Evolutionary conservation across 2,329 filamentous ascomycete species (phyloP).

Genomic region (Aspergillus fijiensis): DNA sequence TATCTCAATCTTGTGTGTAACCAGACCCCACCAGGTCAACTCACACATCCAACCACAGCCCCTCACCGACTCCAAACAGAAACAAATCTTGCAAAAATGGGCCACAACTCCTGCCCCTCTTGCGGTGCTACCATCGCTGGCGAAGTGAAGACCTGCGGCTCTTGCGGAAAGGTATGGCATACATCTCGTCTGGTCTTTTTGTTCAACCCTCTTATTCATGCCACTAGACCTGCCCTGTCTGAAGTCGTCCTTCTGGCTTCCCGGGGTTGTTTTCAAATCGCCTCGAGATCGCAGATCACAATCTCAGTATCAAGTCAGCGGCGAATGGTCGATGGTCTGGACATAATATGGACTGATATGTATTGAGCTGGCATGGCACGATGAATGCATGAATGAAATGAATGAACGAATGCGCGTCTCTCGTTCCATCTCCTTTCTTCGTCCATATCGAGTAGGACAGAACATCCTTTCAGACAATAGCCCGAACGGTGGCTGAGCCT

Average conservation of each 20-base stretch:
- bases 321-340: not conserved
- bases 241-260: not conserved
- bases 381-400: not conserved
- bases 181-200: not conserved
- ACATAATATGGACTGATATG: not conserved
- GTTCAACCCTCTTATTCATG: not conserved
- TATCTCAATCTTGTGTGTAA: not conserved
- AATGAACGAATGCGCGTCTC: conserved; percentile 10
- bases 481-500: conserved; percentile 6
- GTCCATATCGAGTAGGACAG: not conserved
- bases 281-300: not conserved
- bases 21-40: not conserved
- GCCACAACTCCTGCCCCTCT: conserved; percentile 27
- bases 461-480: conserved; percentile 12
- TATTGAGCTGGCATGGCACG: not conserved
- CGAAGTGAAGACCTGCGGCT: conserved; percentile 29
- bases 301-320: not conserved
- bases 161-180: conserved; percentile 28
- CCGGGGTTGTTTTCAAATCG: not conserved
- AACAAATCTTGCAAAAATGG: conserved; percentile 17
- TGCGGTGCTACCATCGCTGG: conserved; percentile 27
- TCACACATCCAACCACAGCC: not conserved
- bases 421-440: not conserved
- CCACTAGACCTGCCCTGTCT: conserved; percentile 24
- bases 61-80: not conserved